Evolutionary conservation across 2,329 filamentous ascomycete genomes (phyloP), one percentile per base, ranked within the genome.

Genomic region (Botryosphaeria dothidea): DNA sequence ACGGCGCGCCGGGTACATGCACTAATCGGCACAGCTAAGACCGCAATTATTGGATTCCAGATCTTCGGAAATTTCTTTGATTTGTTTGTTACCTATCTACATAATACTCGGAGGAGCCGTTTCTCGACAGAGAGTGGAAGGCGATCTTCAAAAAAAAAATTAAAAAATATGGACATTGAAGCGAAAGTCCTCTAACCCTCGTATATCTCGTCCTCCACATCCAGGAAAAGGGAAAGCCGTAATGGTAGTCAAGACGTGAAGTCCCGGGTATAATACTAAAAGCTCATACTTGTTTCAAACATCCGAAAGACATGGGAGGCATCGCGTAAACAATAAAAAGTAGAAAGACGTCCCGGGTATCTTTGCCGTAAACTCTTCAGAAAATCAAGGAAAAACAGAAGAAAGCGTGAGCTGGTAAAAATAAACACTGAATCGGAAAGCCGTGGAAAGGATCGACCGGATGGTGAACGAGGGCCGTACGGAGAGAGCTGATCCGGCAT

Each of bases 281-380:
- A 61, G 17, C n/a, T 62, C 43, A 31, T 49, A 36, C 45, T 19
- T 62, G 23, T 15, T n/a, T 38, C 7, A n/a, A 38, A 27, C 3
- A 52, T 19, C 27, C 49, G 36, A 45, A 46, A 4, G 17, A 48
- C 25, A 17, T 21, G 46, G 19, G 34, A 52, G 49, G 29, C 2
- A 52, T 34, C 17, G 46, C 7, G 27, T n/a, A 45, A 27, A 45
- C 38, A 38, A 62, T 27, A 23, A 17, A 36, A 41, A 6, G 17
- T 51, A 9, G 31, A 49, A 61, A 41, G 36, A 13, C 58, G 21
- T 51, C 58, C 58, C 43, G 46, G 43, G 43, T 62, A 60, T 60
- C 56, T 60, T 60, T 46, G 56, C 56, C 56, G 56, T 60, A 46
- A 60, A 57, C 56, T 60, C 56, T 60, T n/a, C 17, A 25, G 15